A percentile compares a stretch with the other conserved stretches of the same genome.
Conservation (phyloP, 2,329 filamentous ascomycete genomes). For the Diaporthe destruens region DNA sequence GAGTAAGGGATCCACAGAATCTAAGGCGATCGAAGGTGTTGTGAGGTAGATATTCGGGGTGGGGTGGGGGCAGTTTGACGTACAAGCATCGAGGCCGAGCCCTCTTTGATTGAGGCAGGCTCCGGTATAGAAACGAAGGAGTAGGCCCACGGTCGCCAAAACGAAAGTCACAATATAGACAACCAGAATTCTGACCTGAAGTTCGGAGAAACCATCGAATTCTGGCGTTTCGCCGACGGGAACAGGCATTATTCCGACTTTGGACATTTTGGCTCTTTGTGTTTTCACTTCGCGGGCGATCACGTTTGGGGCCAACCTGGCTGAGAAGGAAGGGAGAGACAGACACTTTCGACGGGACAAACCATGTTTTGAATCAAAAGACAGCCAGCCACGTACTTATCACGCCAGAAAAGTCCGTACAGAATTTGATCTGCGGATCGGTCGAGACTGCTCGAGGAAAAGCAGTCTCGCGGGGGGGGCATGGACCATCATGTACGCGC, state of each 20-base stretch:
- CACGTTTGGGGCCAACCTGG: conserved; percentile 18
- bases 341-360: conserved; percentile 8
- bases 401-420: background rate
- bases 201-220: conserved; percentile 36
- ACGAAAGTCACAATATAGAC: conserved; percentile 38
- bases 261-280: conserved; percentile 30
- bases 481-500: conserved; percentile 5
- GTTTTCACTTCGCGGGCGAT: background rate
- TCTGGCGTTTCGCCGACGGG: conserved; percentile 32
- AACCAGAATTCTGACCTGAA: conserved; percentile 36
- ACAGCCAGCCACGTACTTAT: conserved; percentile 7
- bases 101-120: conserved; percentile 34
- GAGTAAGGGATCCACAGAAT: background rate
- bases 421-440: conserved; percentile 11
- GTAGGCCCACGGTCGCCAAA: conserved; percentile 34
- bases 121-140: conserved; percentile 37
- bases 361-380: conserved; percentile 29
- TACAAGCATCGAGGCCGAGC: conserved; percentile 40
- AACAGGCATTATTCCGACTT: conserved; percentile 35
- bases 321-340: background rate
- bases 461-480: conserved; percentile 5
- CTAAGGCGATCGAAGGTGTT: background rate
- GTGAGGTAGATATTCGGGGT: no score
- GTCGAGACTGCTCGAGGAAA: conserved; percentile 21
- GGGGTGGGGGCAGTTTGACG: background rate